phyloP scores from a whole-genome alignment of 1,284 basidiomycete species.

The Marasmius oreades region DNA sequence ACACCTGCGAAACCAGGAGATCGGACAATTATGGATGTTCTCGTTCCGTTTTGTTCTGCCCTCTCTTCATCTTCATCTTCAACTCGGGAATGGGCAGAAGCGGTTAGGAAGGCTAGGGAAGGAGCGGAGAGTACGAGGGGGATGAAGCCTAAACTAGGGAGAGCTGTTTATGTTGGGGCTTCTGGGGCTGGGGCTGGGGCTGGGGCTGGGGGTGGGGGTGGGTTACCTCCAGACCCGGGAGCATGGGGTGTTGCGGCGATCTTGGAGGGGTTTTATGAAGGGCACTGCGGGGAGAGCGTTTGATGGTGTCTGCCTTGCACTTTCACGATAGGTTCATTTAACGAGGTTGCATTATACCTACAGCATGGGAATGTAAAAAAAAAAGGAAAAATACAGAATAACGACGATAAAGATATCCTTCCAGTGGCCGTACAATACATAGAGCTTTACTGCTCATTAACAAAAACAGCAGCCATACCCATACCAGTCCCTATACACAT shows the following conservation, averaged over 20 bases:
- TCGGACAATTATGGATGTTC: conserved; percentile 51
- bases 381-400: neutral
- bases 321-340: no score
- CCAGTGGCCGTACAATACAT: neutral
- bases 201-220: conserved; percentile 7
- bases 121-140: conserved; percentile 46
- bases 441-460: conserved; percentile 67
- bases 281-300: no score
- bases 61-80: conserved; percentile 19
- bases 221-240: conserved; percentile 13
- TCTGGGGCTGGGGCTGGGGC: conserved; percentile 12
- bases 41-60: conserved; percentile 44
- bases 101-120: conserved; percentile 32
- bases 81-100: conserved; percentile 27
- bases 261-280: conserved; percentile 6
- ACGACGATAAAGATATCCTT: neutral
- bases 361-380: neutral
- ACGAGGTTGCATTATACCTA: no score
- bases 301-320: no score
- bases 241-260: conserved; percentile 12
- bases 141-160: conserved; percentile 45
- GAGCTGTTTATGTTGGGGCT: conserved; percentile 45
- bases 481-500: conserved; percentile 97
- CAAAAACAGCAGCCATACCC: conserved; percentile 83
- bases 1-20: conserved; percentile 53